Evolutionary conservation across 176 grass and related monocot species (phyloP).

Genomic region (Bothriochloa decipiens): DNA sequence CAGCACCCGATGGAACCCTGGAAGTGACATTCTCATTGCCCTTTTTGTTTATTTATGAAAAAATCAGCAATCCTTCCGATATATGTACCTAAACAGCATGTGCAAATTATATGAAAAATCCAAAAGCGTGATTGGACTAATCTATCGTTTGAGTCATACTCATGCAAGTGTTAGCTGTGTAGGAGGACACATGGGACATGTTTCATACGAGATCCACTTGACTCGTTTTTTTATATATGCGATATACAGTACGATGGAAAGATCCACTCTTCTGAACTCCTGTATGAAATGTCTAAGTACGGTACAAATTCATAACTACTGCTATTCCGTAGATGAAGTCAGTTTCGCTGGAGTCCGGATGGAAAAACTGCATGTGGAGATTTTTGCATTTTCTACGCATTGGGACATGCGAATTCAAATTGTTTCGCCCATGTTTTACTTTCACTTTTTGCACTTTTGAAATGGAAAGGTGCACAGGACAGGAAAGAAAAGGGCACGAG

Average conservation of each 20-base stretch:
- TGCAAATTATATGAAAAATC: conserved; percentile 7
- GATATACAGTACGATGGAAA: background rate
- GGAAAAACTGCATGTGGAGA: too few relatives aligned
- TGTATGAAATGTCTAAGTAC: background rate
- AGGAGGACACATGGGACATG: conserved; percentile 20
- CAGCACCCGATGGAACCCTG: background rate
- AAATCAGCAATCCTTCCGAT: background rate
- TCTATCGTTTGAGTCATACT: background rate
- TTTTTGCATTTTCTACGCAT: background rate
- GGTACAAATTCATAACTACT: too few relatives aligned
- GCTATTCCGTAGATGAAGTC: too few relatives aligned
- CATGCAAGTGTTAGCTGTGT: background rate
- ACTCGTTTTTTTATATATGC: background rate
- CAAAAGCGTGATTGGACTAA: background rate
- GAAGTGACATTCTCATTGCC: background rate
- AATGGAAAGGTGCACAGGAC: background rate
- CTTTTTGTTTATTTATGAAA: background rate
- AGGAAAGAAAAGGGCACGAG: background rate
- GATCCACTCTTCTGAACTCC: conserved; percentile 2
- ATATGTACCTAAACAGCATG: background rate
- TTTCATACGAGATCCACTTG: conserved; percentile 1
- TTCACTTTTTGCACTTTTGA: conserved; percentile 26
- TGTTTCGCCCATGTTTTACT: conserved; percentile 27
- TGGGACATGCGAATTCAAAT: conserved; percentile 17
- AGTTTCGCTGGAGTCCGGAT: too few relatives aligned